Conservation (phyloP, 2,329 filamentous ascomycete genomes). For the Teratosphaeria pseudoeucalypti region DNA sequence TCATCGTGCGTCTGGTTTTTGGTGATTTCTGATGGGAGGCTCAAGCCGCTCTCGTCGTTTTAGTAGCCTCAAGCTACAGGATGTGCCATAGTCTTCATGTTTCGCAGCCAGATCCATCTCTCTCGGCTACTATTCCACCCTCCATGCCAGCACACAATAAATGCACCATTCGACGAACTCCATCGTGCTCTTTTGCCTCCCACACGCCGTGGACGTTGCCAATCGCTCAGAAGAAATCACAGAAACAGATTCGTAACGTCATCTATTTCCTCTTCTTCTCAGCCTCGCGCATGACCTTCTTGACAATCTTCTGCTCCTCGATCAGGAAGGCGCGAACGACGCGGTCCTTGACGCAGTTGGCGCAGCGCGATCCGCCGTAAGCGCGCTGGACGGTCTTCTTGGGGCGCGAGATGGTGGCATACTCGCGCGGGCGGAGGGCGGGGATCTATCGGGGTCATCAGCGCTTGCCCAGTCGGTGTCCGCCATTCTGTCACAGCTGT, state of each 20-base stretch:
- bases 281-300: slow-evolving; percentile 99
- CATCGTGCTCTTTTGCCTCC: neutral
- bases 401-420: slow-evolving; percentile 91
- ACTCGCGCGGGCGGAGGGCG: slow-evolving; percentile 96
- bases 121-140: neutral
- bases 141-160: neutral
- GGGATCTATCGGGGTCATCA: slow-evolving; percentile 52
- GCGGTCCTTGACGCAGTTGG: slow-evolving; percentile 95
- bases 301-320: slow-evolving; percentile 99
- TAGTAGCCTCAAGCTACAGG: neutral
- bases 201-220: neutral
- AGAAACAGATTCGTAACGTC: neutral
- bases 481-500: neutral
- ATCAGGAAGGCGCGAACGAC: slow-evolving; percentile 98
- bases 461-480: neutral
- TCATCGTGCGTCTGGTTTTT: neutral
- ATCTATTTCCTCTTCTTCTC: slow-evolving; percentile 54
- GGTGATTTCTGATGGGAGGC: neutral
- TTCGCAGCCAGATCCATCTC: neutral
- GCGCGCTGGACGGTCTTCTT: slow-evolving; percentile 99
- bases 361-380: slow-evolving; percentile 97
- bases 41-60: neutral
- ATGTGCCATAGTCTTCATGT: neutral
- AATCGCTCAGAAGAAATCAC: neutral
- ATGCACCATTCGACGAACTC: neutral